Evolutionary conservation across 2,329 filamentous ascomycete genomes (phyloP).

Genomic region (Botrytis deweyae): DNA sequence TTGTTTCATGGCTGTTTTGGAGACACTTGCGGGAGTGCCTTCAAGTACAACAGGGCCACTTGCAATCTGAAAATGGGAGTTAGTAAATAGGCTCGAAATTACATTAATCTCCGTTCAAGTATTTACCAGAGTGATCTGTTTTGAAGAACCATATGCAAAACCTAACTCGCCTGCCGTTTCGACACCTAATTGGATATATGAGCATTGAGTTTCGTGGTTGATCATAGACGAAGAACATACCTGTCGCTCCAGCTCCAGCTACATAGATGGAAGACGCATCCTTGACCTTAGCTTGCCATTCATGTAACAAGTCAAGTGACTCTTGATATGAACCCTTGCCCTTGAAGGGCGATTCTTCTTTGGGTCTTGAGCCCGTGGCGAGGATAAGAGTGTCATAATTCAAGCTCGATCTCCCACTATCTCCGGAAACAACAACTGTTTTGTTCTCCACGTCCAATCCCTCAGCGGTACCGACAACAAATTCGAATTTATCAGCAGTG

Average conservation of each 20-base stretch:
- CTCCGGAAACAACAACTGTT: slow-evolving; percentile 44
- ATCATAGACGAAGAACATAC: background rate
- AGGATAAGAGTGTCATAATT: slow-evolving; percentile 54
- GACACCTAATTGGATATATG: slow-evolving; percentile 25
- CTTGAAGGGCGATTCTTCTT: slow-evolving; percentile 50
- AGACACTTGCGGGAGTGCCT: slow-evolving; percentile 29
- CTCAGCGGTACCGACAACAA: slow-evolving; percentile 50
- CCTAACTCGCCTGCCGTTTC: slow-evolving; percentile 40
- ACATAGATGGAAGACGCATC: slow-evolving; percentile 35
- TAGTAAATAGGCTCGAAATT: background rate
- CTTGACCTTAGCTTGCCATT: slow-evolving; percentile 29
- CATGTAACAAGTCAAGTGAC: slow-evolving; percentile 27
- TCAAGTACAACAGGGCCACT: slow-evolving; percentile 38
- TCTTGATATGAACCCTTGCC: slow-evolving; percentile 43
- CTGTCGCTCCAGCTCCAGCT: slow-evolving; percentile 39
- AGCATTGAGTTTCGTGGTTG: background rate
- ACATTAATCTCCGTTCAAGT: slow-evolving; percentile 34
- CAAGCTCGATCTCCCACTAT: slow-evolving; percentile 37
- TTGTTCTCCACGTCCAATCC: slow-evolving; percentile 45
- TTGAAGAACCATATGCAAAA: slow-evolving; percentile 35
- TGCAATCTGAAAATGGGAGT: slow-evolving; percentile 28
- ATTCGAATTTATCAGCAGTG: slow-evolving; percentile 49
- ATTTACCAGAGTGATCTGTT: slow-evolving; percentile 35
- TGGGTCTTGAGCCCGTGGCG: slow-evolving; percentile 51
- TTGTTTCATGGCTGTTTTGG: slow-evolving; percentile 43